These are phyloP conservation scores for Coprinellus micaceus DNA, from an alignment of 768 basidiomycete species.

Conservation along the genomic window DNA sequence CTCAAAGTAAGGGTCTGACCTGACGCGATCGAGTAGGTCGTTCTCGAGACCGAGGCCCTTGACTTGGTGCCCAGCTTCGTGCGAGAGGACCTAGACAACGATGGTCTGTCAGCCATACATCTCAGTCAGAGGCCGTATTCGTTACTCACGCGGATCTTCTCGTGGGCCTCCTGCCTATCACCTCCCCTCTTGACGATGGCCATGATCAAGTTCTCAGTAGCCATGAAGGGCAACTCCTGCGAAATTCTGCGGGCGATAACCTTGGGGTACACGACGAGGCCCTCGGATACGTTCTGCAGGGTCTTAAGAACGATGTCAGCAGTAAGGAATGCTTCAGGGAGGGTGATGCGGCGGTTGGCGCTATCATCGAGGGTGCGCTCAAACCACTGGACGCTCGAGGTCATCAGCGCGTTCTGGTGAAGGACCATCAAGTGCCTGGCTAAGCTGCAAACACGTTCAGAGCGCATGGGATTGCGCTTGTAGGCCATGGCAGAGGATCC, in stretches of 20 bases:
- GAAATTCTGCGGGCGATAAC: constrained; percentile 90
- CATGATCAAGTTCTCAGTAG: constrained; percentile 99
- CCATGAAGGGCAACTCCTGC: constrained; percentile 99
- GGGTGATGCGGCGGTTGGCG: constrained; percentile 92
- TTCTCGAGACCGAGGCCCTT: constrained; percentile 94
- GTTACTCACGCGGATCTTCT: constrained; percentile 75
- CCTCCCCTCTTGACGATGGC: constrained; percentile 93
- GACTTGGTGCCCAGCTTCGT: constrained; percentile 91
- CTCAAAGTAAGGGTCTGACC: constrained; percentile 80
- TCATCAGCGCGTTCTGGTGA: constrained; percentile 96
- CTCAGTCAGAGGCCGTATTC: not conserved
- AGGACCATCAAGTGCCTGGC: constrained; percentile 94
- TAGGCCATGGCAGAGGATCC: constrained; percentile 98
- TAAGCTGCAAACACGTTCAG: constrained; percentile 93
- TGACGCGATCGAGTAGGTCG: constrained; percentile 88
- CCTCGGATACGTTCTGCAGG: constrained; percentile 94
- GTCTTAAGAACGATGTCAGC: constrained; percentile 96
- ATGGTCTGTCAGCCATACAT: not conserved
- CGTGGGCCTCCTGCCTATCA: constrained; percentile 95
- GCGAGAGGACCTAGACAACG: constrained; percentile 70
- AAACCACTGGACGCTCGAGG: constrained; percentile 94
- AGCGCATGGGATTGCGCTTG: constrained; percentile 99
- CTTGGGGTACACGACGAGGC: constrained; percentile 97
- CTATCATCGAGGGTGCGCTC: constrained; percentile 98
- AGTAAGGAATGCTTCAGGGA: constrained; percentile 95